A percentile compares a stretch with the other conserved stretches of the same genome.
Conservation (phyloP, 345 rosid genomes). For the Hirschfeldia incana region DNA sequence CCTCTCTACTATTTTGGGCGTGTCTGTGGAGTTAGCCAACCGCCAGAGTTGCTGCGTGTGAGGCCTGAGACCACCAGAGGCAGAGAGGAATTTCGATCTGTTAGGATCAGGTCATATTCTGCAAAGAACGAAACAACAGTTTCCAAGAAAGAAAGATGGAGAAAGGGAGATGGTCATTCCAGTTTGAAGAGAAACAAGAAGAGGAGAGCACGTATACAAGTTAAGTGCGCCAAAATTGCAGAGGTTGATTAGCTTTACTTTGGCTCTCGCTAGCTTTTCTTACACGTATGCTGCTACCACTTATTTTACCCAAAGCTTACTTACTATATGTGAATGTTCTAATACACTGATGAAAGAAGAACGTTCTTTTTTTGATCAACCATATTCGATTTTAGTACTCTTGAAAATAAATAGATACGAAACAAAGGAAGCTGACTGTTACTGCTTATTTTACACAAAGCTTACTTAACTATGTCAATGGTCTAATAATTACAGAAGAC, state of each 20-base stretch:
- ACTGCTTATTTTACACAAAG: no score
- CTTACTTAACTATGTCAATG: no score
- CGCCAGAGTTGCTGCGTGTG: slow-evolving; percentile 28
- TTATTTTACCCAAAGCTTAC: not conserved
- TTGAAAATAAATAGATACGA: no score
- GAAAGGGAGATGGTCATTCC: slow-evolving; percentile 13
- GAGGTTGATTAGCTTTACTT: slow-evolving; percentile 24
- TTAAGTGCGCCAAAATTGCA: slow-evolving; percentile 10
- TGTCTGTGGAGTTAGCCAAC: slow-evolving; percentile 48
- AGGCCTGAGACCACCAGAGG: slow-evolving; percentile 29
- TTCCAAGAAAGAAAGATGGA: slow-evolving; percentile 35
- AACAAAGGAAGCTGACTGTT: no score
- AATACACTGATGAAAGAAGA: no score
- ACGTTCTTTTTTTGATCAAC: no score
- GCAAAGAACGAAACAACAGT: not conserved
- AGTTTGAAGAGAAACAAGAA: slow-evolving; percentile 20
- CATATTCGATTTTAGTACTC: no score
- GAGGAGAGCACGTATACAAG: slow-evolving; percentile 36
- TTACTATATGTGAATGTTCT: not conserved
- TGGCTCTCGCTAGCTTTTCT: not conserved
- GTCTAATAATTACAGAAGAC: no score
- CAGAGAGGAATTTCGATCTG: slow-evolving; percentile 10
- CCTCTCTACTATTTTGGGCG: slow-evolving; percentile 68
- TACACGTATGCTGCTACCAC: not conserved
- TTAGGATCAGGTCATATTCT: slow-evolving; percentile 27